These are phyloP conservation scores for Primulina tabacum DNA, from an alignment of 257 asterid species.

Conservation along the genomic window DNA sequence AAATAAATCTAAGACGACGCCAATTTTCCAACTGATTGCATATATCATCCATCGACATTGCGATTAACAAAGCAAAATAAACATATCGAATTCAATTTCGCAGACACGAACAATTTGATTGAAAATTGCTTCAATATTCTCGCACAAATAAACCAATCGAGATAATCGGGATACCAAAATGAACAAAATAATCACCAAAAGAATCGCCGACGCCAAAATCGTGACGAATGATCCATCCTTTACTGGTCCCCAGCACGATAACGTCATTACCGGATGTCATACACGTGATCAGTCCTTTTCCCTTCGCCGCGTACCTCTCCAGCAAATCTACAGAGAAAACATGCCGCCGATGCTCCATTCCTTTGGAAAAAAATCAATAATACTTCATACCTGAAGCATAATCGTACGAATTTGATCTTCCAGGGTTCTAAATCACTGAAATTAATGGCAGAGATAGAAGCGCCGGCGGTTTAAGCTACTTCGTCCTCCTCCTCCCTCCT, in stretches of 20 bases:
- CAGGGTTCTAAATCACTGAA: no score
- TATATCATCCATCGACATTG: background rate
- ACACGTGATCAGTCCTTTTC: constrained; percentile 84
- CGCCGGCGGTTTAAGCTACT: no score
- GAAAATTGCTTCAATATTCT: background rate
- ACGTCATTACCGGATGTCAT: constrained; percentile 97
- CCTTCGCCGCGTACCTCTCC: constrained; percentile 90
- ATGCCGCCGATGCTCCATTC: constrained; percentile 65
- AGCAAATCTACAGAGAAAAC: constrained; percentile 89
- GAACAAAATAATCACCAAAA: constrained; percentile 39
- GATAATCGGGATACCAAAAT: background rate
- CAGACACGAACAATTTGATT: background rate
- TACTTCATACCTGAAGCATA: background rate
- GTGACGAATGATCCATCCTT: constrained; percentile 91
- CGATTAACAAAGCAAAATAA: constrained; percentile 2
- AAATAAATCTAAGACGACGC: background rate
- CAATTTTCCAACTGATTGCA: no score
- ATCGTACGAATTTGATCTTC: no score
- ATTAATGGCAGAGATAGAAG: no score
- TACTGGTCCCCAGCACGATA: constrained; percentile 81
- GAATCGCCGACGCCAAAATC: constrained; percentile 93
- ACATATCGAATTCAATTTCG: background rate
- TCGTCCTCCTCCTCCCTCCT: no score
- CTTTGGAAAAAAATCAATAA: background rate
- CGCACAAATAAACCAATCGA: background rate